Percentiles rank a stretch among this genome's conserved stretches.
These are phyloP conservation scores for Scleroderma citrinum DNA, from an alignment of 768 basidiomycete species.

Conservation along the genomic window DNA sequence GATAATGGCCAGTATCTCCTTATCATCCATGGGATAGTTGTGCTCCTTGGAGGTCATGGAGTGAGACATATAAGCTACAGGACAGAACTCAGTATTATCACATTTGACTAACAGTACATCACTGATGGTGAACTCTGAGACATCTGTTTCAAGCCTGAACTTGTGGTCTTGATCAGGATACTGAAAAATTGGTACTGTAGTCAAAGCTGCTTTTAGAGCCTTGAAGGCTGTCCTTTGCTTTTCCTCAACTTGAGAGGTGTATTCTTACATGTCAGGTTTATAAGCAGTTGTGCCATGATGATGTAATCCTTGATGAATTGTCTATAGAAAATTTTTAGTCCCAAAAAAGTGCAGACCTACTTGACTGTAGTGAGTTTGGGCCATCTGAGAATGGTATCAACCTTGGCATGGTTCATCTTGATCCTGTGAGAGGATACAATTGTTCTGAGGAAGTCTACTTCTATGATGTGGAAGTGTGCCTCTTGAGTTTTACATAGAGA, in stretches of 20 bases:
- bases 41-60: constrained; percentile 24
- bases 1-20: constrained; percentile 2
- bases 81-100: neutral
- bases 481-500: constrained; percentile 33
- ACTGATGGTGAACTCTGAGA: neutral
- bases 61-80: neutral
- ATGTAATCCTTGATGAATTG: constrained; percentile 26
- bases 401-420: neutral
- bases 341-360: constrained; percentile 14
- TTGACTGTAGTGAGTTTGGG: neutral
- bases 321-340: constrained; percentile 27
- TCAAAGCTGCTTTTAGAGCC: constrained; percentile 24
- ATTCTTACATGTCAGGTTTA: constrained; percentile 11
- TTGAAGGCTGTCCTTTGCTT: constrained; percentile 22
- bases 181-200: constrained; percentile 15
- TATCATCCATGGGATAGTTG: constrained; percentile 39
- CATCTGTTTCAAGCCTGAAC: neutral
- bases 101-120: neutral
- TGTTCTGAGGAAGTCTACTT: constrained; percentile 28
- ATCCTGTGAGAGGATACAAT: constrained; percentile 4
- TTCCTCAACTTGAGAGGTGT: constrained; percentile 7
- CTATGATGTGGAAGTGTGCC: constrained; percentile 25
- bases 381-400: neutral
- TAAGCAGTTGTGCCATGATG: constrained; percentile 15
- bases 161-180: neutral